These are phyloP conservation scores for Umbelopsis isabellina DNA, from an alignment of 192 early-diverging fungal species.

Conservation along the genomic window DNA sequence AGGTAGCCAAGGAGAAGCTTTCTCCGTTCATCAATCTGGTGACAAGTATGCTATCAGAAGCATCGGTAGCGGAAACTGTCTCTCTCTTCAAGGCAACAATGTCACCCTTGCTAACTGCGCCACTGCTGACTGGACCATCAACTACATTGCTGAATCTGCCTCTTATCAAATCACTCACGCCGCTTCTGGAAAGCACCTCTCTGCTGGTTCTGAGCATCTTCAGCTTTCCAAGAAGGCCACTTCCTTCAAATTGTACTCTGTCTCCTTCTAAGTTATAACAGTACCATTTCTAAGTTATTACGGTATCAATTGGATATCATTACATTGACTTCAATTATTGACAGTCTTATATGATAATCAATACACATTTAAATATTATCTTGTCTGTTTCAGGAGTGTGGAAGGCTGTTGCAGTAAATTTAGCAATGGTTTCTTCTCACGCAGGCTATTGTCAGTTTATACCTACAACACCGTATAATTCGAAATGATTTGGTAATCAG, in stretches of 20 bases:
- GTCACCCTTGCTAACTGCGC: background rate
- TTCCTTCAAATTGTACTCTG: slow-evolving; percentile 3
- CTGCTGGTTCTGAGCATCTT: background rate
- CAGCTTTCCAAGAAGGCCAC: background rate
- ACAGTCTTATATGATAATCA: too few relatives aligned
- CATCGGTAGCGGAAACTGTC: background rate
- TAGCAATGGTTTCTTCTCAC: too few relatives aligned
- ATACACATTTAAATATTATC: too few relatives aligned
- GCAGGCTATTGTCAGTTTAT: too few relatives aligned
- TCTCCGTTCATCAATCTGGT: background rate
- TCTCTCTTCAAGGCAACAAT: background rate
- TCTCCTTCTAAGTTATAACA: slow-evolving; percentile 12
- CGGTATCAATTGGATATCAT: too few relatives aligned
- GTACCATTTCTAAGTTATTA: slow-evolving; percentile 8
- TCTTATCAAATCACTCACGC: slow-evolving; percentile 2
- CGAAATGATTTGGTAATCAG: too few relatives aligned
- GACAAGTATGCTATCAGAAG: background rate
- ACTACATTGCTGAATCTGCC: background rate
- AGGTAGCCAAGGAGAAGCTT: background rate
- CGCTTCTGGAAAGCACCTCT: slow-evolving; percentile 14
- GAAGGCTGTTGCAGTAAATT: too few relatives aligned
- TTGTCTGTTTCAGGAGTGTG: too few relatives aligned
- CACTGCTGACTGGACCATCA: background rate
- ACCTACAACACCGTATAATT: too few relatives aligned
- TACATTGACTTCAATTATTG: too few relatives aligned